These are phyloP conservation scores for Oidiodendron maius DNA, from an alignment of 495 filamentous ascomycete species.

Conservation along the genomic window DNA sequence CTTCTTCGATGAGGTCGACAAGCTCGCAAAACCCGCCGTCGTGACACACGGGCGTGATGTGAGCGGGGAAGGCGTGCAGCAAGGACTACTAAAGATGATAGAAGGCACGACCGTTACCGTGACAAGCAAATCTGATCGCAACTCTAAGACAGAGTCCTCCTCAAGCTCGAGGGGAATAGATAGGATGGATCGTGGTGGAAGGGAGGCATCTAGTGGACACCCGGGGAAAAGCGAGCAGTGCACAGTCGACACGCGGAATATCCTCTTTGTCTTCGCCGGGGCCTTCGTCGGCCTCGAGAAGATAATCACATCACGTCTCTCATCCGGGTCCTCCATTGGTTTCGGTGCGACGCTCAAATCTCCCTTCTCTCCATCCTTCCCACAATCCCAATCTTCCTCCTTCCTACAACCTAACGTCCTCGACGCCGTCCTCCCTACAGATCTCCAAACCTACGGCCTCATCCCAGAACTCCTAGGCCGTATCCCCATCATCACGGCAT, in stretches of 20 bases:
- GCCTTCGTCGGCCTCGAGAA: slow-evolving; percentile 94
- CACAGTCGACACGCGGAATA: slow-evolving; percentile 90
- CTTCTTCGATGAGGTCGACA: slow-evolving; percentile 94
- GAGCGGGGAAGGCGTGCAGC: slow-evolving; percentile 89
- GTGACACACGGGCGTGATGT: slow-evolving; percentile 65
- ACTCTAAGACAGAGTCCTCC: slow-evolving; percentile 6
- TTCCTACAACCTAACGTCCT: slow-evolving; percentile 35
- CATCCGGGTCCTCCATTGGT: slow-evolving; percentile 75
- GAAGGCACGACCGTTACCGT: slow-evolving; percentile 91
- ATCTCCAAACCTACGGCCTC: slow-evolving; percentile 86
- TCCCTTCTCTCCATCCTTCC: slow-evolving; percentile 23
- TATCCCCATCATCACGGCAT: slow-evolving; percentile 79
- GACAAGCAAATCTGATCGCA: slow-evolving; percentile 57
- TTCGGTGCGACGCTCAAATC: slow-evolving; percentile 79
- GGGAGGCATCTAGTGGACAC: slow-evolving; percentile 13
- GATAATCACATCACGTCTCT: slow-evolving; percentile 75
- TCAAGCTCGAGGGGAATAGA: slow-evolving; percentile 4
- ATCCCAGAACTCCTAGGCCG: slow-evolving; percentile 93
- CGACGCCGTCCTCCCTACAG: slow-evolving; percentile 66
- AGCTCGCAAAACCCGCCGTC: slow-evolving; percentile 60
- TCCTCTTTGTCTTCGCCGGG: slow-evolving; percentile 92
- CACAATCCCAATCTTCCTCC: neutral
- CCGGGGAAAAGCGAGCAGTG: slow-evolving; percentile 70
- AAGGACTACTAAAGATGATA: slow-evolving; percentile 90
- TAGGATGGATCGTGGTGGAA: slow-evolving; percentile 11